Conservation (phyloP, 495 filamentous ascomycete species). For the Penicillium egyptiacum region DNA sequence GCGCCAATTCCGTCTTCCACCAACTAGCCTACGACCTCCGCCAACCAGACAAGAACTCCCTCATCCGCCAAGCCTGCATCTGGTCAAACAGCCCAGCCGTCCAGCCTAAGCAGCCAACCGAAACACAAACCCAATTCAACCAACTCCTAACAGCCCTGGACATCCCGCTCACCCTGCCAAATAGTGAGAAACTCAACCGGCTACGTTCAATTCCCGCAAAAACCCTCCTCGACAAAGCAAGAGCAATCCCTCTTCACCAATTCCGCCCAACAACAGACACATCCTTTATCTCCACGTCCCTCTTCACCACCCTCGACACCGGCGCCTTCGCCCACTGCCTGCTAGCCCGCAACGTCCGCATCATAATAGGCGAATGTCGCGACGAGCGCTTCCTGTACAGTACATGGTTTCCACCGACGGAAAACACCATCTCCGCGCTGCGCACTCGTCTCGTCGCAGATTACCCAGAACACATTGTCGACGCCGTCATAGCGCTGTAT, state of each 20-base stretch:
- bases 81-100: constrained; percentile 57
- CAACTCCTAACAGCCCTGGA: constrained; percentile 48
- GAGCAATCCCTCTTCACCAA: constrained; percentile 45
- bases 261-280: constrained; percentile 55
- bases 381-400: constrained; percentile 57
- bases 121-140: constrained; percentile 56
- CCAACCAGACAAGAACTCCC: constrained; percentile 35
- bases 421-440: constrained; percentile 39
- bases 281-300: constrained; percentile 44
- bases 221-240: constrained; percentile 42
- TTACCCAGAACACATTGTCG: constrained; percentile 47
- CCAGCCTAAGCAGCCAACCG: constrained; percentile 48
- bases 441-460: constrained; percentile 52
- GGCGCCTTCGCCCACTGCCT: constrained; percentile 49
- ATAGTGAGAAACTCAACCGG: constrained; percentile 43
- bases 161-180: constrained; percentile 44
- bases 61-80: constrained; percentile 53
- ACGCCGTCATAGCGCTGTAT: constrained; percentile 44
- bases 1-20: constrained; percentile 63
- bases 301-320: constrained; percentile 49
- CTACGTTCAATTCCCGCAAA: constrained; percentile 43
- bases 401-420: constrained; percentile 39
- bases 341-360: constrained; percentile 42
- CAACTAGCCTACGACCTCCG: constrained; percentile 58
- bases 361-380: constrained; percentile 56